Conservation (phyloP, 768 basidiomycete species). For the Pisolithus sp. region DNA sequence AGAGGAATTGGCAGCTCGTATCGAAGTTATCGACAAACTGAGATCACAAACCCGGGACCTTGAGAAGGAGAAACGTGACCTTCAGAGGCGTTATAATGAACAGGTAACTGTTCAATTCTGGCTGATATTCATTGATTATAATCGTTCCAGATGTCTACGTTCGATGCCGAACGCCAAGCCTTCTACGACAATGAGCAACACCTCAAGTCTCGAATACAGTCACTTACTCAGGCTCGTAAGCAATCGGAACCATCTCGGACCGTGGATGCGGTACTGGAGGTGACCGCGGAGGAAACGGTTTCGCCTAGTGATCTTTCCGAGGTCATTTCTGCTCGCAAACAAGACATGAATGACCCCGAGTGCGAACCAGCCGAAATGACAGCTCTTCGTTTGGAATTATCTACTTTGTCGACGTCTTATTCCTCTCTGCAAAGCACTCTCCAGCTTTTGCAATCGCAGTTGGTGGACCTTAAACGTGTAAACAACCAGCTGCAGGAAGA, state of each 20-base stretch:
- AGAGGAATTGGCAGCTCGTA: constrained; percentile 71
- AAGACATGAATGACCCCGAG: constrained; percentile 57
- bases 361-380: constrained; percentile 86
- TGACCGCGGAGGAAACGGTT: constrained; percentile 32
- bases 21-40: constrained; percentile 80
- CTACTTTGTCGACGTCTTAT: constrained; percentile 82
- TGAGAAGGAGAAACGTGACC: constrained; percentile 83
- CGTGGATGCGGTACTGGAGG: constrained; percentile 34
- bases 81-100: constrained; percentile 79
- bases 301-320: constrained; percentile 18
- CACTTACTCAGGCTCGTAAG: constrained; percentile 62
- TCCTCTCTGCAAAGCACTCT: constrained; percentile 78
- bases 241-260: constrained; percentile 36
- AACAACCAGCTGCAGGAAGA: constrained; percentile 90
- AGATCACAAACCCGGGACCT: constrained; percentile 75
- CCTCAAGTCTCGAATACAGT: constrained; percentile 84
- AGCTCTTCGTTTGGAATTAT: constrained; percentile 73
- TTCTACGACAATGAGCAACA: constrained; percentile 94
- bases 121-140: constrained; percentile 11
- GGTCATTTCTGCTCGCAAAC: constrained; percentile 25
- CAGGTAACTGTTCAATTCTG: constrained; percentile 47
- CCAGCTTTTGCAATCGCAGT: constrained; percentile 75
- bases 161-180: constrained; percentile 87
- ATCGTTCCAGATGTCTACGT: constrained; percentile 61
- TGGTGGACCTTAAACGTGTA: constrained; percentile 81